Percentiles rank a stretch among this genome's conserved stretches.
phyloP scores from a whole-genome alignment of 495 filamentous ascomycete species.

The Opeltia flavorubescens region DNA sequence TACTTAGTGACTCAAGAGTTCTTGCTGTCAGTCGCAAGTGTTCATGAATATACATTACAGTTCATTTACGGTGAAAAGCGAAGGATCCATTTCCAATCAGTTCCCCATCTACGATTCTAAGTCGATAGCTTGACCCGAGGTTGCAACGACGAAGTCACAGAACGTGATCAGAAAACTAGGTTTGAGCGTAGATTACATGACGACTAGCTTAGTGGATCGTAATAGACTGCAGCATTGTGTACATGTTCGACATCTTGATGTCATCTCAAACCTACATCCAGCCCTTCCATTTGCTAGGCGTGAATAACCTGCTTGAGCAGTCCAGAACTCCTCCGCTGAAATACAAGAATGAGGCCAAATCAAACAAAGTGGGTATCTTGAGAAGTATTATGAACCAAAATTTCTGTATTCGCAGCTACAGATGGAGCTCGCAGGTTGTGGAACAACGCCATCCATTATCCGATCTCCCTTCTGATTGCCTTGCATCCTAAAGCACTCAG shows the following conservation, averaged over 20 bases:
- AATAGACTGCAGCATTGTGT: not conserved
- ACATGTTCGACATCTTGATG: not conserved
- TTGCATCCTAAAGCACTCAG: conserved; percentile 23
- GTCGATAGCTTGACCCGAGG: too few species aligned
- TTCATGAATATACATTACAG: too few species aligned
- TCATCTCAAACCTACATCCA: not conserved
- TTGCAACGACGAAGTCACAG: too few species aligned
- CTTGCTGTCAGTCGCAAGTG: too few species aligned
- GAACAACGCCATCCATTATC: conserved; percentile 7
- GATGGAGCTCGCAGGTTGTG: conserved; percentile 3
- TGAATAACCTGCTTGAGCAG: not conserved
- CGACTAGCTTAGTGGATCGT: not conserved
- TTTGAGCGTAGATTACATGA: not conserved
- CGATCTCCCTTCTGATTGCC: conserved; percentile 2
- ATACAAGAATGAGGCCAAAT: not conserved
- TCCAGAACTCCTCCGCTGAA: not conserved
- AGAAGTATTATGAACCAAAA: conserved; percentile 6
- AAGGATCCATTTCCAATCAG: too few species aligned
- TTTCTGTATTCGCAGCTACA: conserved; percentile 18
- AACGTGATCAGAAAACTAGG: not conserved
- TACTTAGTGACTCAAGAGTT: too few species aligned
- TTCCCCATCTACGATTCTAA: too few species aligned
- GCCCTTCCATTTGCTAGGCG: not conserved
- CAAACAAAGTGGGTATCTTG: not conserved
- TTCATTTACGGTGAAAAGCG: too few species aligned